Evolutionary conservation across 2,329 filamentous ascomycete genomes (phyloP).

Genomic region (Waltergamsia citrina): DNA sequence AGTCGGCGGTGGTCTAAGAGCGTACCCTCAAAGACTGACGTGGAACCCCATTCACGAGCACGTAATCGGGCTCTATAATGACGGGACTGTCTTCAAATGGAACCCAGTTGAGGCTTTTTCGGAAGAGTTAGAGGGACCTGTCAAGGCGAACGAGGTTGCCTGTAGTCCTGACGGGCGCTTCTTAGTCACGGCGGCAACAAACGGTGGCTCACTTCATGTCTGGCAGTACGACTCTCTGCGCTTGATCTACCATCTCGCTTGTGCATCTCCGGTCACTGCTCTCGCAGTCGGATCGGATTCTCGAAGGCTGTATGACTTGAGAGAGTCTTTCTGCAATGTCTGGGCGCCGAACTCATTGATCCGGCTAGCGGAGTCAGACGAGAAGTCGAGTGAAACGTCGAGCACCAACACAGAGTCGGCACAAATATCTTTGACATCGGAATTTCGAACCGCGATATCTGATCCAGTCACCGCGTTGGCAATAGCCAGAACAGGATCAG

Average conservation of each 20-base stretch:
- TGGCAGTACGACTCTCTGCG: not conserved
- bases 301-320: slow-evolving; percentile 1
- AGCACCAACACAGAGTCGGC: not conserved
- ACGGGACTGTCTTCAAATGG: not conserved
- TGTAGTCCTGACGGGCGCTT: not conserved
- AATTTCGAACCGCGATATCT: not conserved
- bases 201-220: not conserved
- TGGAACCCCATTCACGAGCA: not conserved
- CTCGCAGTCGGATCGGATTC: not conserved
- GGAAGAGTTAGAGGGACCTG: not conserved
- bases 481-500: too few relatives aligned
- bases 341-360: slow-evolving; percentile 2
- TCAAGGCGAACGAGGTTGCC: not conserved
- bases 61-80: not conserved
- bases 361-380: slow-evolving; percentile 1
- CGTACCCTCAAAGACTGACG: too few relatives aligned
- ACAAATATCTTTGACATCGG: not conserved
- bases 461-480: not conserved
- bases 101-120: not conserved
- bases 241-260: not conserved
- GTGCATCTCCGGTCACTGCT: not conserved
- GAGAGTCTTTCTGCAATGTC: not conserved
- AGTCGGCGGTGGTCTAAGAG: not conserved
- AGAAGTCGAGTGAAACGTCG: not conserved
- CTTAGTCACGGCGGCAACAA: not conserved